Evolutionary conservation across 1,284 basidiomycete species (phyloP).

Genomic region (Erythrobasidium hasegawianum): DNA sequence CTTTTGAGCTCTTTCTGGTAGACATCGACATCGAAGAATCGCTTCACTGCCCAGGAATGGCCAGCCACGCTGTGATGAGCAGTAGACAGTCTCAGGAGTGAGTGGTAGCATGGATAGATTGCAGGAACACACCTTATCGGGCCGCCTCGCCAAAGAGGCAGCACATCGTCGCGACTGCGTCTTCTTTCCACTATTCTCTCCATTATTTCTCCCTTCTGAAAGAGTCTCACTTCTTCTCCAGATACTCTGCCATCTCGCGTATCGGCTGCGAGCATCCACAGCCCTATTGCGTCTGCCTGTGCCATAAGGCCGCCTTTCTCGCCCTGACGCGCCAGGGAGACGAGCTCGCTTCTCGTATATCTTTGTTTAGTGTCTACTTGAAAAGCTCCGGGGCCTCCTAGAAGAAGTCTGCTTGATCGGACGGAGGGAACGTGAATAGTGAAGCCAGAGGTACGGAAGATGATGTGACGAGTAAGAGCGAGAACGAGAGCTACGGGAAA

Average conservation of each 20-base stretch:
- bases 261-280: conserved; percentile 24
- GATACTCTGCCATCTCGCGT: conserved; percentile 24
- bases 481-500: conserved; percentile 26
- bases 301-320: conserved; percentile 6
- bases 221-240: conserved; percentile 21
- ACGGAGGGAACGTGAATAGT: conserved; percentile 23
- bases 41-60: conserved; percentile 30
- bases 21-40: conserved; percentile 25
- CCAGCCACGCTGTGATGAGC: conserved; percentile 8
- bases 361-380: neutral
- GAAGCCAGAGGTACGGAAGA: conserved; percentile 19
- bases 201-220: conserved; percentile 23
- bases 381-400: conserved; percentile 28
- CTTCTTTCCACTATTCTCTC: conserved; percentile 20
- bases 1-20: conserved; percentile 9
- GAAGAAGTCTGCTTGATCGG: conserved; percentile 5
- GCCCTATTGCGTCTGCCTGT: conserved; percentile 16
- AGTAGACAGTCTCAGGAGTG: neutral
- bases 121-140: conserved; percentile 19
- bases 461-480: conserved; percentile 12
- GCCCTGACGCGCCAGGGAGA: neutral
- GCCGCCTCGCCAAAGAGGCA: conserved; percentile 31
- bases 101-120: neutral
- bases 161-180: conserved; percentile 16
- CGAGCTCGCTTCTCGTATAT: conserved; percentile 6